Evolutionary conservation across 2,329 filamentous ascomycete species (phyloP).

Genomic region (Cordyceps javanica): DNA sequence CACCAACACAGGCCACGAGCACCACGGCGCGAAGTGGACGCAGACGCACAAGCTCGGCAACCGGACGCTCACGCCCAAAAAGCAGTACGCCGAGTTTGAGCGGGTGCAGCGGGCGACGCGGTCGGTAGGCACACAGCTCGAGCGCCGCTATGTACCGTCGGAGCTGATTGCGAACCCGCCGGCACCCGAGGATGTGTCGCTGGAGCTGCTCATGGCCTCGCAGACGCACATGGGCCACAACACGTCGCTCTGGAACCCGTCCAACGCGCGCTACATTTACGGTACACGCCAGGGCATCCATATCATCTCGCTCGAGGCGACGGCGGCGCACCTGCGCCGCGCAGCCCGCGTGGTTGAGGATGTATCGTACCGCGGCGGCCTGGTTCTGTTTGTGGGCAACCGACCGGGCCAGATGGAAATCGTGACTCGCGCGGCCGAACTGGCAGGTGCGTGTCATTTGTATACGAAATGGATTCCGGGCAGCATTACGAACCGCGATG

Average conservation of each 20-base stretch:
- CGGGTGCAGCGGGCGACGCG: slow-evolving; percentile 37
- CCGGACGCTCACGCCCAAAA: slow-evolving; percentile 29
- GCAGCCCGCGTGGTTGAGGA: slow-evolving; percentile 89
- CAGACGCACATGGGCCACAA: slow-evolving; percentile 88
- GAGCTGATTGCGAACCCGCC: slow-evolving; percentile 68
- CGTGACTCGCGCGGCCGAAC: slow-evolving; percentile 72
- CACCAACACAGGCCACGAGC: slow-evolving; percentile 19
- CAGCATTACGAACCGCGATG: slow-evolving; percentile 84
- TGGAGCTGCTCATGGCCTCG: slow-evolving; percentile 83
- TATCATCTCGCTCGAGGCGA: slow-evolving; percentile 87
- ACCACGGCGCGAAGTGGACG: slow-evolving; percentile 18
- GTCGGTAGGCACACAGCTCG: slow-evolving; percentile 42
- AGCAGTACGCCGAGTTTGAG: slow-evolving; percentile 34
- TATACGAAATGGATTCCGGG: slow-evolving; percentile 93
- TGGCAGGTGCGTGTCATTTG: slow-evolving; percentile 76
- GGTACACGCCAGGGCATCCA: slow-evolving; percentile 83
- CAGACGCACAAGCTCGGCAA: slow-evolving; percentile 29
- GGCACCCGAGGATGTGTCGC: slow-evolving; percentile 69
- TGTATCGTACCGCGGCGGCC: slow-evolving; percentile 72
- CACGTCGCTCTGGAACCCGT: slow-evolving; percentile 88
- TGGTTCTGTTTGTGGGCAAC: slow-evolving; percentile 88
- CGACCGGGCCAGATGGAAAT: slow-evolving; percentile 72
- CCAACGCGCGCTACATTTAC: slow-evolving; percentile 89
- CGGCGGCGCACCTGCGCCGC: slow-evolving; percentile 81
- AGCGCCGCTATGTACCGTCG: slow-evolving; percentile 57